These are phyloP conservation scores for Circinella minor DNA, from an alignment of 371 early-diverging fungal species.

Conservation along the genomic window DNA sequence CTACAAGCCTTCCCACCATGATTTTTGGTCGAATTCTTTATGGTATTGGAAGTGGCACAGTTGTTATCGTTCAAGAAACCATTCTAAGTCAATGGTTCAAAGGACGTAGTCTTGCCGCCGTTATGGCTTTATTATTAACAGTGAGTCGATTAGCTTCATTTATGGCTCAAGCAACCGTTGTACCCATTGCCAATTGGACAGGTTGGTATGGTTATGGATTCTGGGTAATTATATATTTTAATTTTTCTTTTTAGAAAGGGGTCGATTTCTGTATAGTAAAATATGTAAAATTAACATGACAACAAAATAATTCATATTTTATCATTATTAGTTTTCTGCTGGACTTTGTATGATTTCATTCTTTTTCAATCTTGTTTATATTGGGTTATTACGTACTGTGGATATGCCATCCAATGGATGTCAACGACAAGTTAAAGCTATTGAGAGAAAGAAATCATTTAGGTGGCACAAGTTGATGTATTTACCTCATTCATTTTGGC, in stretches of 20 bases:
- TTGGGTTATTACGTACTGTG: conserved; percentile 45
- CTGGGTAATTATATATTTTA: conserved; percentile 50
- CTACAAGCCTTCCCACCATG: conserved; percentile 60
- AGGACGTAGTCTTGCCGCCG: conserved; percentile 66
- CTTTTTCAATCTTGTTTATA: conserved; percentile 64
- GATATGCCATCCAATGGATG: conserved; percentile 17
- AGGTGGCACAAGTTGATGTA: conserved; percentile 58
- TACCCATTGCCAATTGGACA: conserved; percentile 65
- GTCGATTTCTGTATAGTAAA: not conserved
- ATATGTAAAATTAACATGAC: not conserved
- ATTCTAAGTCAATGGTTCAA: conserved; percentile 77
- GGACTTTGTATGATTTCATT: conserved; percentile 65
- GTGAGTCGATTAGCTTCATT: conserved; percentile 70
- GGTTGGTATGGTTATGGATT: conserved; percentile 76
- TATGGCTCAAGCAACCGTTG: conserved; percentile 69
- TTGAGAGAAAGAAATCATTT: conserved; percentile 66
- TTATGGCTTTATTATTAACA: conserved; percentile 69
- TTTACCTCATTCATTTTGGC: conserved; percentile 71
- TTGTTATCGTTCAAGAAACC: conserved; percentile 73
- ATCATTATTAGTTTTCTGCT: conserved; percentile 52
- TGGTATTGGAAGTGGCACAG: conserved; percentile 74
- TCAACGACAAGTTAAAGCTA: conserved; percentile 41
- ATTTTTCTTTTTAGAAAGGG: not conserved
- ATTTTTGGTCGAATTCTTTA: conserved; percentile 70
- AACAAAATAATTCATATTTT: not conserved